phyloP scores from a whole-genome alignment of 2,329 filamentous ascomycete genomes.

The Trichoderma koningiopsis region DNA sequence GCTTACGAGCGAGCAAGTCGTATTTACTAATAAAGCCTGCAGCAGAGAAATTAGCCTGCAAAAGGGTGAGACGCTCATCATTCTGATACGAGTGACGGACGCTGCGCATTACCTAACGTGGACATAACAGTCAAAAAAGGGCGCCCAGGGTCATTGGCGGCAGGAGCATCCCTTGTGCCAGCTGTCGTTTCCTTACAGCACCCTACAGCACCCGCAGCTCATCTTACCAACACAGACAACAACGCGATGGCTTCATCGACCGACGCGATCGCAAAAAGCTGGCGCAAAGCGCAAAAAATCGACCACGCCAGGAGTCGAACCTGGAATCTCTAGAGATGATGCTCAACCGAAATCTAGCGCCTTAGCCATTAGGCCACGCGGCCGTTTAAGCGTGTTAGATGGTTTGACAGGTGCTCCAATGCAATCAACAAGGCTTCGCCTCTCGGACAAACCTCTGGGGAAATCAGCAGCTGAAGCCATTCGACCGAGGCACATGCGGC shows the following conservation, averaged over 20 bases:
- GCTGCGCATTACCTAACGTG: slow-evolving; percentile 11
- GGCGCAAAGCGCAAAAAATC: slow-evolving; percentile 21
- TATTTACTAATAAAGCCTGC: slow-evolving; percentile 1
- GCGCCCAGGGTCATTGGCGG: neutral
- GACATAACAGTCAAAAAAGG: slow-evolving; percentile 21
- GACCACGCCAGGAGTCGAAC: slow-evolving; percentile 43
- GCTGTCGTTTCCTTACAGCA: neutral
- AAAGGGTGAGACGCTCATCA: slow-evolving; percentile 16
- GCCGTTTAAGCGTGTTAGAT: slow-evolving; percentile 28
- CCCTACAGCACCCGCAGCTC: neutral
- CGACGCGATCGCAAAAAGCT: neutral
- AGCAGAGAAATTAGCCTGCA: slow-evolving; percentile 20
- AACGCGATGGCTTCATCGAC: neutral
- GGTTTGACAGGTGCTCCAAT: slow-evolving; percentile 5
- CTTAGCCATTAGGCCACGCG: slow-evolving; percentile 43
- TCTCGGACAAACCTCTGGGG: slow-evolving; percentile 14
- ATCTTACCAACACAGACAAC: neutral
- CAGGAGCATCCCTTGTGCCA: neutral
- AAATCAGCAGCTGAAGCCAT: slow-evolving; percentile 22
- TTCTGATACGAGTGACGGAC: slow-evolving; percentile 12
- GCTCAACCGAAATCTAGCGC: slow-evolving; percentile 41
- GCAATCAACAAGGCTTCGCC: slow-evolving; percentile 18
- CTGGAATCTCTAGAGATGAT: slow-evolving; percentile 40
- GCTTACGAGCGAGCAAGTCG: neutral
- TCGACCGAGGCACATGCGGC: slow-evolving; percentile 25